Base-by-base conservation (phyloP, 805 yeast genomes). In the Suhomyces faveliae region DNA sequence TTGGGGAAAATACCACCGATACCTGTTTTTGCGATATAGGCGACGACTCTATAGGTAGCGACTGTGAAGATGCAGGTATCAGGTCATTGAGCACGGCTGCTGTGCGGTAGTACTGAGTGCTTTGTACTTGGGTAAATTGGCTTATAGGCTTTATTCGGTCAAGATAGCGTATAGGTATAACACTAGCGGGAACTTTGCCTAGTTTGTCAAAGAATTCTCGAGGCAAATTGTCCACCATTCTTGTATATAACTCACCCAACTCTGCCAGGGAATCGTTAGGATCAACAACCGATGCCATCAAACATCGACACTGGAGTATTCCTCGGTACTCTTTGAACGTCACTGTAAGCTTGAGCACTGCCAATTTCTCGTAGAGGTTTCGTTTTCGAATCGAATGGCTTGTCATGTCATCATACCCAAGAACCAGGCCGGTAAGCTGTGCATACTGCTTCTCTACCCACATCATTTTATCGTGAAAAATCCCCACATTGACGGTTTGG, bases 291-390 rank as follows among this genome's bases (percentile, higher is more conserved):
- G 9, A 8, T 4, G 33, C 21, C 4, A 5, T 8, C 19, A 12
- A 19, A n/a, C 45, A 43, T 49, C 51, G 40, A 44, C 57, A 20
- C 40, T 57, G 61, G 10, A 53, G 39, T 6, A 41, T 45, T 5
- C 52, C 49, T 5, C 46, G 21, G 39, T 51, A 58, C 19, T 42
- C 35, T 22, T 53, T 56, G 24, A 53, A 47, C 1, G 42, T 12
- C 2, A 53, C 46, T 2, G 30, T 40, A 6, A 48, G 47, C 20
- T 47, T 47, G 10, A 50, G 15, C 23, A 38, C 17, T 22, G 29
- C 42, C 48, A 42, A 44, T 8, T 35, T 42, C 13, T 35, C 44
- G 5, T 33, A 33, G 21, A 33, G 12, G 20, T 33, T 33, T 15
- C 37, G 7, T 35, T n/a, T 42, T 37, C 7, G n/a, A 21, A 4